phyloP scores from a whole-genome alignment of 306 rosid species.

The Spatholobus suberectus region DNA sequence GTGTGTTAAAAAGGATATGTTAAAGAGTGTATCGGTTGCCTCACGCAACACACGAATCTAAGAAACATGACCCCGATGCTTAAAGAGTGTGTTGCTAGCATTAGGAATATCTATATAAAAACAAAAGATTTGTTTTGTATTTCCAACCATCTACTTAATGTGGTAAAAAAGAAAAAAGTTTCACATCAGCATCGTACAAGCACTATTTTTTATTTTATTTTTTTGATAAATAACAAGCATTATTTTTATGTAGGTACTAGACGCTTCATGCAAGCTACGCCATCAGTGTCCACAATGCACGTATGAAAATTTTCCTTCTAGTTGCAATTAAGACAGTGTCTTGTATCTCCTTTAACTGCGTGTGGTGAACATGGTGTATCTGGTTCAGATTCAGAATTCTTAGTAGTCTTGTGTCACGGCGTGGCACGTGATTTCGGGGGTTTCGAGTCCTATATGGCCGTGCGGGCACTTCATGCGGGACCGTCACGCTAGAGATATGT shows the following conservation, averaged over 20 bases:
- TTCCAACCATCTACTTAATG: not conserved
- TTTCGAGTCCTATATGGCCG: slow-evolving; percentile 8
- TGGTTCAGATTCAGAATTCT: not conserved
- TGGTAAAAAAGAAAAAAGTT: not conserved
- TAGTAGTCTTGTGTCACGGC: not conserved
- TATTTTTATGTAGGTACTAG: not conserved
- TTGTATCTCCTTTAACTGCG: not conserved
- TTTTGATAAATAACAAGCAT: too few species aligned
- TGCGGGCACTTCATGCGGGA: not conserved
- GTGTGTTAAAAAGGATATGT: too few species aligned
- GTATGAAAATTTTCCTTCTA: not conserved
- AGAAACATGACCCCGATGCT: too few species aligned
- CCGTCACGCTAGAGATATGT: not conserved
- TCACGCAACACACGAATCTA: too few species aligned
- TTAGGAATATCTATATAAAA: too few species aligned
- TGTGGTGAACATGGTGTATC: not conserved
- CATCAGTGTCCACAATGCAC: not conserved
- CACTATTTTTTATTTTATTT: not conserved
- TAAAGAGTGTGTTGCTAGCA: too few species aligned
- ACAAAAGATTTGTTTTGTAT: too few species aligned
- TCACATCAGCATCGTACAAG: not conserved
- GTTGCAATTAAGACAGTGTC: not conserved
- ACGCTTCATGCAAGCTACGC: not conserved
- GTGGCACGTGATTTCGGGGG: slow-evolving; percentile 36
- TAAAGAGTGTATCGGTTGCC: too few species aligned